Percentiles rank a stretch among this genome's conserved stretches.
These are phyloP conservation scores for Colletotrichum melonis DNA, from an alignment of 2,329 filamentous ascomycete species.

Conservation along the genomic window DNA sequence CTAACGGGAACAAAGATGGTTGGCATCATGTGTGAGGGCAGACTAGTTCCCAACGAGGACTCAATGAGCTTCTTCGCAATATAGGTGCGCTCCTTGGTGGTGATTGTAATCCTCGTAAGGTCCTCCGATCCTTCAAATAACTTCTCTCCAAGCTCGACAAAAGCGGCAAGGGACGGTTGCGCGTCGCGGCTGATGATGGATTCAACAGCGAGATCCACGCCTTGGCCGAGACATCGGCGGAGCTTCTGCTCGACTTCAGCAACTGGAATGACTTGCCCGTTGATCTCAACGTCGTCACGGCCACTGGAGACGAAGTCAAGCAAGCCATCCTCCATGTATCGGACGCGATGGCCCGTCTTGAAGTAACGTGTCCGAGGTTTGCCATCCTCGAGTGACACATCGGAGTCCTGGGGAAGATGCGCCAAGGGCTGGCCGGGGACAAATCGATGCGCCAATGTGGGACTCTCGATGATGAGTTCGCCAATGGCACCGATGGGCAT, in stretches of 20 bases:
- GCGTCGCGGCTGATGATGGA: slow-evolving; percentile 57
- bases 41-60: slow-evolving; percentile 49
- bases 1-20: slow-evolving; percentile 60
- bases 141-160: slow-evolving; percentile 59
- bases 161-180: slow-evolving; percentile 57
- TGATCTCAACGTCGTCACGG: slow-evolving; percentile 53
- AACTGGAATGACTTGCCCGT: slow-evolving; percentile 53
- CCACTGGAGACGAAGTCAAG: slow-evolving; percentile 60
- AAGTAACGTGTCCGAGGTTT: slow-evolving; percentile 51
- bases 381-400: slow-evolving; percentile 38
- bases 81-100: slow-evolving; percentile 56
- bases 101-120: slow-evolving; percentile 49
- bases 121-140: slow-evolving; percentile 51
- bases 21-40: slow-evolving; percentile 57
- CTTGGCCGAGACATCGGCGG: slow-evolving; percentile 57
- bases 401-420: slow-evolving; percentile 38
- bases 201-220: slow-evolving; percentile 62
- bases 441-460: slow-evolving; percentile 56
- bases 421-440: slow-evolving; percentile 44
- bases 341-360: slow-evolving; percentile 63
- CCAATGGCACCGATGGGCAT: slow-evolving; percentile 66
- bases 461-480: slow-evolving; percentile 71
- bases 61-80: slow-evolving; percentile 58
- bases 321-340: slow-evolving; percentile 59
- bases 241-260: slow-evolving; percentile 60